Conservation (phyloP, 495 filamentous ascomycete genomes). For the Sordaria brevicollis region DNA sequence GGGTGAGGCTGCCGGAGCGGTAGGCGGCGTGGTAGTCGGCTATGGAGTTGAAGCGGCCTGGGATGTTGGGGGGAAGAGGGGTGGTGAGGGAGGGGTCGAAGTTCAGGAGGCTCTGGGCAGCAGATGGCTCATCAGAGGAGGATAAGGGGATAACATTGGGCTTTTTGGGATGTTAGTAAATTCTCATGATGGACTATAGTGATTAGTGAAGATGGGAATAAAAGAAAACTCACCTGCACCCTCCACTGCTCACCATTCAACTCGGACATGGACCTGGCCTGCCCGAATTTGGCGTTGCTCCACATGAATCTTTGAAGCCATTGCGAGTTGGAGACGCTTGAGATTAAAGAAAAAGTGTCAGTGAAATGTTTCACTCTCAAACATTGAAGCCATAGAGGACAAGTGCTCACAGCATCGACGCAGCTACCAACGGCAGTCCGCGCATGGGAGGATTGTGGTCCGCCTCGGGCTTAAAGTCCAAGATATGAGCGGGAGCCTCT, state of each 20-base stretch:
- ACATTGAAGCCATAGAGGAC: not conserved
- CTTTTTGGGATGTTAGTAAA: slow-evolving; percentile 9
- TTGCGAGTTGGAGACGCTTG: slow-evolving; percentile 17
- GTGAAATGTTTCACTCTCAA: not conserved
- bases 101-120: slow-evolving; percentile 13
- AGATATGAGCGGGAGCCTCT: slow-evolving; percentile 15
- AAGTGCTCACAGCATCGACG: slow-evolving; percentile 15
- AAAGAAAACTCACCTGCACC: slow-evolving; percentile 35
- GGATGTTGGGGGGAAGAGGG: slow-evolving; percentile 25
- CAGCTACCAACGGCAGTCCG: slow-evolving; percentile 18
- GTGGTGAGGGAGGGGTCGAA: slow-evolving; percentile 25
- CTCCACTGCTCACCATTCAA: slow-evolving; percentile 51
- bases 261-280: slow-evolving; percentile 45
- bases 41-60: slow-evolving; percentile 51
- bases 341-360: not conserved
- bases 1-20: slow-evolving; percentile 54
- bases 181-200: no score
- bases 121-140: slow-evolving; percentile 7
- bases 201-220: not conserved
- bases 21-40: slow-evolving; percentile 72
- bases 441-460: slow-evolving; percentile 23
- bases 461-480: slow-evolving; percentile 11
- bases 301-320: slow-evolving; percentile 36
- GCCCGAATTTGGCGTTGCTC: slow-evolving; percentile 63
- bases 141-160: slow-evolving; percentile 71